A percentile compares a stretch with the other conserved stretches of the same genome.
These are phyloP conservation scores for Cicer cuneatum DNA, from an alignment of 306 rosid species.

Conservation along the genomic window DNA sequence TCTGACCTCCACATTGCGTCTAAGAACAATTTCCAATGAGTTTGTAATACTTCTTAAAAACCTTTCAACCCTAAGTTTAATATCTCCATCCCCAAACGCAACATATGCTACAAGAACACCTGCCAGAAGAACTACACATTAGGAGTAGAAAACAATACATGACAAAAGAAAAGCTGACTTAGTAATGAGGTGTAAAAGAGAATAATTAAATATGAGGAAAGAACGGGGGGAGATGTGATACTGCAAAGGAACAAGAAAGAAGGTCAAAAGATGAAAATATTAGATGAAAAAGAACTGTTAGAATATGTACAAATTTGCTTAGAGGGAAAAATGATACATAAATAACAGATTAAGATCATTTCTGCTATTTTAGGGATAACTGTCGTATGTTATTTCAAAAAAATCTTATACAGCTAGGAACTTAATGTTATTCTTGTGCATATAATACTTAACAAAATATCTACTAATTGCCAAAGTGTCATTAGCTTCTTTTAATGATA, in stretches of 20 bases:
- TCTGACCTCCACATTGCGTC: slow-evolving; percentile 89
- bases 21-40: slow-evolving; percentile 91
- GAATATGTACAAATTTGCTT: background rate
- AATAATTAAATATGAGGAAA: slow-evolving; percentile 12
- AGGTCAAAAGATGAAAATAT: slow-evolving; percentile 19
- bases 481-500: slow-evolving; percentile 33
- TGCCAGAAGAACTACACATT: slow-evolving; percentile 51
- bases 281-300: slow-evolving; percentile 10
- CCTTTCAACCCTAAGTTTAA: slow-evolving; percentile 93
- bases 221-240: background rate
- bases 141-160: slow-evolving; percentile 28
- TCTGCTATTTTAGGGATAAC: background rate
- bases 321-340: background rate
- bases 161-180: slow-evolving; percentile 25
- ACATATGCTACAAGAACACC: slow-evolving; percentile 86
- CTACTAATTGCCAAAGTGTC: slow-evolving; percentile 1
- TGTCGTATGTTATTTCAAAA: background rate
- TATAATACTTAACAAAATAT: background rate
- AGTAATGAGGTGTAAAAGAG: slow-evolving; percentile 32
- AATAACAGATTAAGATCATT: background rate
- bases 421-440: background rate
- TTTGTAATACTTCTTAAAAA: slow-evolving; percentile 93
- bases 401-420: slow-evolving; percentile 2
- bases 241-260: slow-evolving; percentile 33
- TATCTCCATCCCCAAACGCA: slow-evolving; percentile 74